These are phyloP conservation scores for Calonectria crousiana DNA, from an alignment of 2,329 filamentous ascomycete species.

Conservation along the genomic window DNA sequence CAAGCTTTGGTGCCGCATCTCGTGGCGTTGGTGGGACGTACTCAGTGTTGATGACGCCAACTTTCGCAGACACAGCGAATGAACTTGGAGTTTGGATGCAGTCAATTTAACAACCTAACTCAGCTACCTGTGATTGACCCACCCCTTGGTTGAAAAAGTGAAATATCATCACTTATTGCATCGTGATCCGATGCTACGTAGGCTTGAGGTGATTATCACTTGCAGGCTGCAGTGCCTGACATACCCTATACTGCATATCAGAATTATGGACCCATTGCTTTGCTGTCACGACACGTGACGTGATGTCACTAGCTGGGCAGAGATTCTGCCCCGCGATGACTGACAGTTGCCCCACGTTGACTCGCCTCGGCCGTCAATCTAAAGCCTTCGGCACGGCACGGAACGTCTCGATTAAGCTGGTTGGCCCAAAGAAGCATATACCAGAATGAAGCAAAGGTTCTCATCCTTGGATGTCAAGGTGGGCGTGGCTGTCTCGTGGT, in stretches of 20 bases:
- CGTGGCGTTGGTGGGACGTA: background rate
- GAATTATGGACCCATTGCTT: background rate
- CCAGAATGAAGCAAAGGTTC: constrained; percentile 81
- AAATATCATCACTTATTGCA: background rate
- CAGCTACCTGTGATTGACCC: background rate
- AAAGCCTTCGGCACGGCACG: constrained; percentile 17
- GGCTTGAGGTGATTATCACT: background rate
- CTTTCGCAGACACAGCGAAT: background rate
- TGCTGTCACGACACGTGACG: constrained; percentile 30
- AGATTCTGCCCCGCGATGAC: constrained; percentile 32
- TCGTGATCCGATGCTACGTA: background rate
- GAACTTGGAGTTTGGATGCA: background rate
- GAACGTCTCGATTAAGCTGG: constrained; percentile 12
- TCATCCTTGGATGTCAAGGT: constrained; percentile 84
- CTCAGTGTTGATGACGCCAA: background rate
- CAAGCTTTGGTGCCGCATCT: constrained; percentile 4
- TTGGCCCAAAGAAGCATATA: constrained; percentile 16
- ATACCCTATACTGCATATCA: background rate
- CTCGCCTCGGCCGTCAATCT: constrained; percentile 16
- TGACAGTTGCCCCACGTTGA: constrained; percentile 32
- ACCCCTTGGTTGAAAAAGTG: background rate
- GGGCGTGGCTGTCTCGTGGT: constrained; percentile 10
- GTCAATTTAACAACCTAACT: background rate
- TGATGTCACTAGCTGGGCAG: constrained; percentile 31
- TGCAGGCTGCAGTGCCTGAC: background rate